Base-by-base conservation (phyloP, 1,284 basidiomycete species). In the Paramarasmius palmivorus region DNA sequence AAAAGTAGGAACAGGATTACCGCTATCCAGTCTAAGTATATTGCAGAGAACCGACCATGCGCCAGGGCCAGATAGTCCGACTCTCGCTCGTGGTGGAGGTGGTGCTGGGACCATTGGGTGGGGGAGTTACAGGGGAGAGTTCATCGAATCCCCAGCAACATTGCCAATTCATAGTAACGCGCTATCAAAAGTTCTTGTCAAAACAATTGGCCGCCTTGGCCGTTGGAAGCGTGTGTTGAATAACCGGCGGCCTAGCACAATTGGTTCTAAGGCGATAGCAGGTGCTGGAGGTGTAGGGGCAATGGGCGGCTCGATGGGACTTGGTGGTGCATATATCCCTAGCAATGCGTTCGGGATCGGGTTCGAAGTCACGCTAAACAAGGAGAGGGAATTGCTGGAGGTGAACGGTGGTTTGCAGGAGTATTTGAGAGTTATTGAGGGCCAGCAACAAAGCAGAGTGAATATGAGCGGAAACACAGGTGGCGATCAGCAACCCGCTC, bases 141-240 rank as follows among this genome's bases (percentile, higher is more conserved):
- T 32, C 29, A 32, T 32, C 29, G 29, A 32, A 12, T 32, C 29
- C 6, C 29, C 29, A 12, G 29, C 29, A 12, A 32, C 29, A 32
- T 69, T 86, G 20, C 77, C 83, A 1, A 78, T 82, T 20, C 80
- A 83, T 34, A 82, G 86, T 51, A 86, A 77, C 60, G 76, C 85
- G 0, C 72, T 92, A 23, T 91, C 89, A 0, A 78, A 88, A 3
- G 91, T 81, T 10, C 82, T 93, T 47, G 88, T 90, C 40, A 90
- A 87, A 68, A 92, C 91, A 1, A 87, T 92, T 47, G 88, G 90
- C 2, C 80, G 87, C 3, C 70, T 93, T 14, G 90, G 92, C 7
- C 75, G 88, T n/a, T 92, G 91, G 87, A 89, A 81, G 60, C 81
- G 90, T 2, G 89, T 89, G 12, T 66, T 92, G 42, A 86, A 88